Conservation (phyloP, 495 filamentous ascomycete species). For the Aspergillus baeticus region DNA sequence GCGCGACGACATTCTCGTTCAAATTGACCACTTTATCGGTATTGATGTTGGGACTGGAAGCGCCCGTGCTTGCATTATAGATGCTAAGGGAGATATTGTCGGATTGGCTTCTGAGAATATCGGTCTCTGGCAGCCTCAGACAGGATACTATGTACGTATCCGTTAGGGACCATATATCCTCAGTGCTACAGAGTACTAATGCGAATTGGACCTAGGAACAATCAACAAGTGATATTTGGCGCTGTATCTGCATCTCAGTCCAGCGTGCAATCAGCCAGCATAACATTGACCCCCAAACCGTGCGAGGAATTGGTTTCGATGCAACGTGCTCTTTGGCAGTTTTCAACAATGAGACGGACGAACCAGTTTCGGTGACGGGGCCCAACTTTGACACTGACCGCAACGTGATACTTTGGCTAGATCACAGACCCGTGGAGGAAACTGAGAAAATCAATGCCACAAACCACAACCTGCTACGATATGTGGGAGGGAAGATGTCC, state of each 20-base stretch:
- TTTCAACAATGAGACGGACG: slow-evolving; percentile 83
- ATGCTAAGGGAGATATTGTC: slow-evolving; percentile 86
- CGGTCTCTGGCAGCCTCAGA: slow-evolving; percentile 88
- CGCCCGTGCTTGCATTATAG: slow-evolving; percentile 91
- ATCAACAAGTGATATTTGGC: slow-evolving; percentile 97
- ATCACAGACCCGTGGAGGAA: slow-evolving; percentile 87
- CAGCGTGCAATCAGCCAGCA: slow-evolving; percentile 75
- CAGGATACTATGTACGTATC: slow-evolving; percentile 74
- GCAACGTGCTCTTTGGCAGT: slow-evolving; percentile 95
- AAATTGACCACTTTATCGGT: slow-evolving; percentile 74
- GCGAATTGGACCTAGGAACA: slow-evolving; percentile 70
- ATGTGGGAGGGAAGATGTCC: slow-evolving; percentile 96
- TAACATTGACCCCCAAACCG: slow-evolving; percentile 65
- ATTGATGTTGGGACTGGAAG: slow-evolving; percentile 97
- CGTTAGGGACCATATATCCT: no score
- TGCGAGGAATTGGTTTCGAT: slow-evolving; percentile 93
- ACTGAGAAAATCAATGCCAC: slow-evolving; percentile 90
- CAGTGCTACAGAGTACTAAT: not conserved
- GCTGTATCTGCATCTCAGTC: slow-evolving; percentile 80
- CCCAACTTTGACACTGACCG: slow-evolving; percentile 83
- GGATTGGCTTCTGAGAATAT: slow-evolving; percentile 89
- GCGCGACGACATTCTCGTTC: slow-evolving; percentile 53
- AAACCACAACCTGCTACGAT: slow-evolving; percentile 86
- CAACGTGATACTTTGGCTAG: slow-evolving; percentile 90
- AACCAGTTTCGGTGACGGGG: slow-evolving; percentile 83